Conservation (phyloP, 1,284 basidiomycete genomes). For the Sphagnurus paluster region DNA sequence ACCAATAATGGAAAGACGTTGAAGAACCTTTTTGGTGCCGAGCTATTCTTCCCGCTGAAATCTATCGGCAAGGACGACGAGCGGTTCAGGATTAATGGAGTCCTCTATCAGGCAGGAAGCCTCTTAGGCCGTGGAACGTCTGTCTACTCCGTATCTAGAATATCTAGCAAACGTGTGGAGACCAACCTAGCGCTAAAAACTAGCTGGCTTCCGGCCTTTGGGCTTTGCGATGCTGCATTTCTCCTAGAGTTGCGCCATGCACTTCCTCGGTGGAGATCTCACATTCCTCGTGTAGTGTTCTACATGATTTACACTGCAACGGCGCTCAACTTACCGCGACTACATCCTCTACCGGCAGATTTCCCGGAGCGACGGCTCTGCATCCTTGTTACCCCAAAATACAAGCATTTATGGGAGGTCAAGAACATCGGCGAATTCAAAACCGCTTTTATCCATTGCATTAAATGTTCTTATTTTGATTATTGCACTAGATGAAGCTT, state of each 20-base stretch:
- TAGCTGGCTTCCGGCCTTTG: background rate
- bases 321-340: conserved; percentile 4
- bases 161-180: background rate
- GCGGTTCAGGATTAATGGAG: conserved; percentile 1
- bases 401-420: conserved; percentile 20
- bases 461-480: conserved; percentile 3
- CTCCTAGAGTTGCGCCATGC: background rate
- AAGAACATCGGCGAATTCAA: conserved; percentile 22
- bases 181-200: conserved; percentile 2
- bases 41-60: background rate
- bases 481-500: background rate
- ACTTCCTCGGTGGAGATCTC: background rate
- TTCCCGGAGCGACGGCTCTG: conserved; percentile 5
- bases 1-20: background rate
- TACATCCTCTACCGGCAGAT: background rate
- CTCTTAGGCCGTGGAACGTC: conserved; percentile 5
- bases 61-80: background rate
- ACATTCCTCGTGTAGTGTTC: conserved; percentile 6
- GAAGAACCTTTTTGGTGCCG: background rate
- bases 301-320: background rate
- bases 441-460: conserved; percentile 9
- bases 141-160: conserved; percentile 1
- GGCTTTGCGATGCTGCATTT: background rate
- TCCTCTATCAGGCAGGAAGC: background rate
- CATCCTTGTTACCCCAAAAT: conserved; percentile 4